Evolutionary conservation across 192 early-diverging fungal species (phyloP).

Genomic region (Gaertneriomyces semiglobifer): DNA sequence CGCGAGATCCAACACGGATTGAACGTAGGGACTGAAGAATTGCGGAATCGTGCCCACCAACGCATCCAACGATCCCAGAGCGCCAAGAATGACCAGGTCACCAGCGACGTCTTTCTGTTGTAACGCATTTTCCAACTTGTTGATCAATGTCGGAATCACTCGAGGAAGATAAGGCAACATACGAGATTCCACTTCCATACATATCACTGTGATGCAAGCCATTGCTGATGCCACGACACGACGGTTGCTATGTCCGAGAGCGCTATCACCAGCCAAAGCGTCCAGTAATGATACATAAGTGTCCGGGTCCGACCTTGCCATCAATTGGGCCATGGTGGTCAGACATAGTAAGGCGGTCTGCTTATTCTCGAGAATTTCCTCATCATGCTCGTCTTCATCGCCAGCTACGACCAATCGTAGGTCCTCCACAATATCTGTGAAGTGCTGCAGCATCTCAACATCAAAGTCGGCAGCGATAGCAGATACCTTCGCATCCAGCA

Average conservation of each 20-base stretch:
- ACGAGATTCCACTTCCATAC: slow-evolving; percentile 71
- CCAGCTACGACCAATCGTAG: slow-evolving; percentile 42
- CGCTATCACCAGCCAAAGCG: slow-evolving; percentile 24
- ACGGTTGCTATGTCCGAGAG: slow-evolving; percentile 19
- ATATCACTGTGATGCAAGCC: slow-evolving; percentile 53
- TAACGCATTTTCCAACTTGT: slow-evolving; percentile 24
- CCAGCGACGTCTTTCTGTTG: slow-evolving; percentile 30
- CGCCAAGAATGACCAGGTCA: slow-evolving; percentile 44
- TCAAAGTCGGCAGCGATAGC: slow-evolving; percentile 48
- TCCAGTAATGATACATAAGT: slow-evolving; percentile 60
- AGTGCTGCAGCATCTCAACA: slow-evolving; percentile 38
- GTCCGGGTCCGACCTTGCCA: slow-evolving; percentile 59
- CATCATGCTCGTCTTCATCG: slow-evolving; percentile 32
- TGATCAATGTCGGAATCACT: slow-evolving; percentile 75
- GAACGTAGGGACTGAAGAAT: slow-evolving; percentile 71
- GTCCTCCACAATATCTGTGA: slow-evolving; percentile 51
- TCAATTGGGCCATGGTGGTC: slow-evolving; percentile 63
- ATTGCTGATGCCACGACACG: slow-evolving; percentile 39
- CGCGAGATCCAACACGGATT: slow-evolving; percentile 52
- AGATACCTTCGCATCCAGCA: slow-evolving; percentile 68
- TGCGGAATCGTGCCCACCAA: slow-evolving; percentile 64
- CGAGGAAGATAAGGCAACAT: slow-evolving; percentile 76
- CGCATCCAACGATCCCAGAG: slow-evolving; percentile 48
- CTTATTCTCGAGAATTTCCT: slow-evolving; percentile 52
- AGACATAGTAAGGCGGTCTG: slow-evolving; percentile 79